phyloP scores from a whole-genome alignment of 768 basidiomycete genomes.

The Terana coerulea region DNA sequence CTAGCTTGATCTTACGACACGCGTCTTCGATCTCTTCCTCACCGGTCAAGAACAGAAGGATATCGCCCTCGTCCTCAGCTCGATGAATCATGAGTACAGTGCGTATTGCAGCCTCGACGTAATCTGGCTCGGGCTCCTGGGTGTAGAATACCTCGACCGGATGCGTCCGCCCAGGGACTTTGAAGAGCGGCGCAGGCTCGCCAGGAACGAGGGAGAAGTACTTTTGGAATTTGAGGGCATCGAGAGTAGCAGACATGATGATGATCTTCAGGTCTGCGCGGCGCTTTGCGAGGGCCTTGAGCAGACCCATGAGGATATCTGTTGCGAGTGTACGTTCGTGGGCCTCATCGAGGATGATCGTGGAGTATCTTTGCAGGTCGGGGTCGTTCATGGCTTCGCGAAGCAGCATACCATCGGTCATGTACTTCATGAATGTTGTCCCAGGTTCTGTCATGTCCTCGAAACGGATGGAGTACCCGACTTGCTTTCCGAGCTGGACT shows the following conservation, averaged over 20 bases:
- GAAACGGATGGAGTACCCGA: conserved; percentile 97
- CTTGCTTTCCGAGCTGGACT: conserved; percentile 92
- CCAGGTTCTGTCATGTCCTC: conserved; percentile 92
- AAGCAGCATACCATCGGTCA: conserved; percentile 99
- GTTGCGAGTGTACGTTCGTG: conserved; percentile 98
- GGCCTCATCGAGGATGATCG: conserved; percentile 97
- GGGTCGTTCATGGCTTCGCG: conserved; percentile 98
- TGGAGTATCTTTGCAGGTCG: conserved; percentile 83
- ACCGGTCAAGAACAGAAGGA: conserved; percentile 93
- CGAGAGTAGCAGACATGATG: conserved; percentile 97
- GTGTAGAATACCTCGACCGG: conserved; percentile 96
- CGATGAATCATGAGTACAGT: conserved; percentile 97
- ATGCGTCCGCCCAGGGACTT: conserved; percentile 47
- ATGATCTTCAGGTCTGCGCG: conserved; percentile 93
- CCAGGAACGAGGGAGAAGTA: conserved; percentile 59
- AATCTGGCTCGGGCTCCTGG: conserved; percentile 90
- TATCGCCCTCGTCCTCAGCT: conserved; percentile 89
- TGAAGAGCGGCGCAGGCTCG: conserved; percentile 25
- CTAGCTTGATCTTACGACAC: conserved; percentile 87
- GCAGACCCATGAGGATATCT: conserved; percentile 96
- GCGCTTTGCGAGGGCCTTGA: conserved; percentile 78
- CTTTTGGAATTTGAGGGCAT: conserved; percentile 93
- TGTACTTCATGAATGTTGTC: conserved; percentile 96
- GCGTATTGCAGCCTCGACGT: conserved; percentile 94
- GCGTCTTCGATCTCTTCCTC: conserved; percentile 98